Base-by-base conservation (phyloP, 2,329 filamentous ascomycete species). In the Aspergillus ibericus region DNA sequence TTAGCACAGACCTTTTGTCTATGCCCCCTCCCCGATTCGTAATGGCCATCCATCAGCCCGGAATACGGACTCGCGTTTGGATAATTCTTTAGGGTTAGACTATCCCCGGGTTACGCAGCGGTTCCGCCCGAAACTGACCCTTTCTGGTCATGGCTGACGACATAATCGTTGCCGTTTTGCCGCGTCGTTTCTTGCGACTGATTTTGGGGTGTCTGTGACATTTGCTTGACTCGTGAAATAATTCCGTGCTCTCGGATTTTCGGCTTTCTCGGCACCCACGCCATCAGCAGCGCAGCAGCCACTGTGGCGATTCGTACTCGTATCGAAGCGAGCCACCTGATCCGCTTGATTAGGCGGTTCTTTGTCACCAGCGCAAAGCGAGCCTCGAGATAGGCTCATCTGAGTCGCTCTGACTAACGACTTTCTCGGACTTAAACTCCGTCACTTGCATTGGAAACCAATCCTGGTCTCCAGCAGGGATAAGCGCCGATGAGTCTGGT, bases 101-200 rank as follows among this genome's bases (percentile, higher is more conserved):
- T 61, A 54, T 42, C 56, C 59, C 61, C 49, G 50, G 53, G 46
- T 54, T 56, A 38, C 58, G 59, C 59, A 63, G 61, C 61, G 61
- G 61, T 60, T 63, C 56, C 51, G 61, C 61, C 61, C 59, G 61
- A 59, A 59, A 59, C 27, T 56, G 54, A 61, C 59, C 59, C 49
- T 61, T 59, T 52, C 50, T 49, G 53, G 56, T 25, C 59, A 59
- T 53, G 49, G 53, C 56, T 61, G 59, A 56, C 59, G 59, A 59
- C 59, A 61, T 59, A 52, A 47, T 42, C 34, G 46, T 56, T 53
- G 29, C 58, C 53, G 58, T 52, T 48, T 56, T 56, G 48, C 49
- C 48, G 49, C 29, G n/a, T 22, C 29, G 27, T 53, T 42, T 53
- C 32, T 48, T 35, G 25, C 22, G 38, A 48, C 40, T 36, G 16